Evolutionary conservation across 352 stramenopile species (phyloP).

Genomic region (Phytophthora multivora): DNA sequence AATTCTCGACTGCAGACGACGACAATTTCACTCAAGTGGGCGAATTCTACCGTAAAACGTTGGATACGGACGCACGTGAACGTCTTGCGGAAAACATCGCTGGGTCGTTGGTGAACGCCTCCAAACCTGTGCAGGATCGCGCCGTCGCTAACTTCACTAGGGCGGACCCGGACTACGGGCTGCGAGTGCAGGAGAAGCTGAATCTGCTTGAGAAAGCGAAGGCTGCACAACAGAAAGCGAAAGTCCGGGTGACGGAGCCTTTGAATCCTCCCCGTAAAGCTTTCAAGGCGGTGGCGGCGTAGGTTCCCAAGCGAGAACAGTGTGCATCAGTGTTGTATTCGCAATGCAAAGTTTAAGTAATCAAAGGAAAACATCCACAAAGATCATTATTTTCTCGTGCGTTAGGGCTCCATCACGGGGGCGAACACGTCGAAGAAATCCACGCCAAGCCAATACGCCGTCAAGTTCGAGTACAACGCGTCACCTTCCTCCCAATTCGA

Average conservation of each 20-base stretch:
- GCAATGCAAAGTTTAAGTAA: no score
- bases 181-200: conserved; percentile 79
- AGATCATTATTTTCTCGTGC: no score
- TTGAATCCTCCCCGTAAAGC: conserved; percentile 66
- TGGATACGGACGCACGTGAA: conserved; percentile 67
- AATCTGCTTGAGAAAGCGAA: conserved; percentile 19
- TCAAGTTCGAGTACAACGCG: conserved; percentile 39
- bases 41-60: conserved; percentile 82
- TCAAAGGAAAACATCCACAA: no score
- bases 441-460: conserved; percentile 27
- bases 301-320: background rate
- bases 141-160: conserved; percentile 88
- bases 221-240: conserved; percentile 22
- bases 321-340: no score
- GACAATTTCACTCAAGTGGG: conserved; percentile 89
- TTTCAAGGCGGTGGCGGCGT: background rate
- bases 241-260: background rate
- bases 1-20: conserved; percentile 82
- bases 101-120: conserved; percentile 78
- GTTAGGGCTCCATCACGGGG: conserved; percentile 22
- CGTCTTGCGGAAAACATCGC: conserved; percentile 90
- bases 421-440: conserved; percentile 34
- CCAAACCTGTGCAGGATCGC: conserved; percentile 74
- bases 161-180: conserved; percentile 85
- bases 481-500: conserved; percentile 28